Base-by-base conservation (phyloP, 306 rosid species). In the Prunus salicina region DNA sequence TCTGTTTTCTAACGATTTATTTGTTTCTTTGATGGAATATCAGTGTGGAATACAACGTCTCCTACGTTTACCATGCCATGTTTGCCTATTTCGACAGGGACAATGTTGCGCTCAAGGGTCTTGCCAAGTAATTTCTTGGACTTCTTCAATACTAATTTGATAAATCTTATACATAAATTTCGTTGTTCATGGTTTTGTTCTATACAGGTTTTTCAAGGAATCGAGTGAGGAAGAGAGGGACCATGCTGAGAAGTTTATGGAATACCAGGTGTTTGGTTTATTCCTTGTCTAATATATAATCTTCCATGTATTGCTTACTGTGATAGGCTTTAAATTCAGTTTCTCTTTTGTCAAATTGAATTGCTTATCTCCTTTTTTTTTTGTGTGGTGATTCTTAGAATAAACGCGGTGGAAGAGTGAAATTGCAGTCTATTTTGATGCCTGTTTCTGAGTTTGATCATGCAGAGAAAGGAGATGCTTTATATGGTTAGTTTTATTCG, bases 41-140 rank as follows among this genome's bases (percentile, higher is more conserved):
- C 89, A 96, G 98, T 82, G 98, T 96, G 88, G 99, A 96, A 80
- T 96, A 96, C 88, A 96, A 93, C 66, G 97, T 96, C 2, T 96
- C 99, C 43, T 93, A 93, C 66, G 93, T 86, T 1, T 96, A 96
- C 83, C 99, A 96, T 78, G 96, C 97, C 25, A 13, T 96, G 98
- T 96, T 30, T 83, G 97, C 97, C n/a, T 96, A 92, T 79, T 96
- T 96, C 49, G 98, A 96, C 52, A 85, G 99, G 81, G 99, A 96
- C 85, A 96, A 93, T 72, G 96, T 93, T 3, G 99, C 99, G 13
- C 89, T 96, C 57, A 93, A 75, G 87, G 99, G 99, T 72, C 84
- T 96, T 65, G 98, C 99, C 58, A 88, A 86, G 98, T 89, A 76
- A 75, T 22, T 45, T 56, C 64, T 22, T 49, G 16, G 25, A 30